These are phyloP conservation scores for Russula sp. DNA, from an alignment of 768 basidiomycete species.

Conservation along the genomic window DNA sequence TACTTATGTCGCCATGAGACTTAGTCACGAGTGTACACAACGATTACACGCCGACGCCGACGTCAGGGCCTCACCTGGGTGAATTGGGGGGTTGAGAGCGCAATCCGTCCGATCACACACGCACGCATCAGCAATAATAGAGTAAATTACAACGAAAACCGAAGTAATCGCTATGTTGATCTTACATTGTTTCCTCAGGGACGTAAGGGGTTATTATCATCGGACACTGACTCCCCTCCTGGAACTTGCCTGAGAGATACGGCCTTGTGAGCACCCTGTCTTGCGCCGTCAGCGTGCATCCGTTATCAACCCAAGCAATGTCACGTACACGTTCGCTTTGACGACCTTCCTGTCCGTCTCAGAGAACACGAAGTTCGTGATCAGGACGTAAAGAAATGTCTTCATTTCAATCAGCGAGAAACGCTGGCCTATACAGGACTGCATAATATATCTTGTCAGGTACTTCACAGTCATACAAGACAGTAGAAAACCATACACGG, in stretches of 20 bases:
- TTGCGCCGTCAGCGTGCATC: background rate
- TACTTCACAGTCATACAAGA: background rate
- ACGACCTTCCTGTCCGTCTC: conserved; percentile 74
- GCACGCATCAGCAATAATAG: background rate
- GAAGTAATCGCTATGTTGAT: background rate
- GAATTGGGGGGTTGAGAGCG: background rate
- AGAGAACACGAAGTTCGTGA: conserved; percentile 69
- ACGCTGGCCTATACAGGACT: conserved; percentile 81
- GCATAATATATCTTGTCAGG: background rate
- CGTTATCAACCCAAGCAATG: background rate
- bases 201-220: conserved; percentile 18
- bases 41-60: background rate
- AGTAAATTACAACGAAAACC: background rate
- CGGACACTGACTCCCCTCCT: conserved; percentile 24
- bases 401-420: conserved; percentile 86
- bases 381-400: conserved; percentile 60
- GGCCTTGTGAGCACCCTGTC: conserved; percentile 24
- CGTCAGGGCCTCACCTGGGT: background rate
- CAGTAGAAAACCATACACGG: conserved; percentile 44
- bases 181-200: background rate
- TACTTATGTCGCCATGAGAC: background rate
- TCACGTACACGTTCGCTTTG: conserved; percentile 56
- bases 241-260: conserved; percentile 13
- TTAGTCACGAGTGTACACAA: background rate
- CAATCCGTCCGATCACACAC: background rate